Evolutionary conservation across 345 rosid species (phyloP).

Genomic region (Lepidium sativum): DNA sequence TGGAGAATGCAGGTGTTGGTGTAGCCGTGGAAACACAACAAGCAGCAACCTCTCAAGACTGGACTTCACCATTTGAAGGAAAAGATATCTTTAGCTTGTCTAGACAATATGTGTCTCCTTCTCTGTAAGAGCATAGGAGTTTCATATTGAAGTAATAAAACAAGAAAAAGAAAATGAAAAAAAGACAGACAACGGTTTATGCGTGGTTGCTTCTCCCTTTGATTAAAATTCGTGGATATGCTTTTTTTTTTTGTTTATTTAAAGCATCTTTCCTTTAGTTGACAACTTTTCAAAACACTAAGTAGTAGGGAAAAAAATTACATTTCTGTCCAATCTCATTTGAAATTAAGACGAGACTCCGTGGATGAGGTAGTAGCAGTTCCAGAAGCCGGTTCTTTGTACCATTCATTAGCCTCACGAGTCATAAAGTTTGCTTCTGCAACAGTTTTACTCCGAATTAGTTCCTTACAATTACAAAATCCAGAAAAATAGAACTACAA

Average conservation of each 20-base stretch:
- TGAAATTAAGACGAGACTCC: slow-evolving; percentile 19
- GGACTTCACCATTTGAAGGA: slow-evolving; percentile 92
- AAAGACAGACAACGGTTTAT: slow-evolving; percentile 30
- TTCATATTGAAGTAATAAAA: slow-evolving; percentile 32
- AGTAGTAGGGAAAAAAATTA: not conserved
- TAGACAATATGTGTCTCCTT: slow-evolving; percentile 75
- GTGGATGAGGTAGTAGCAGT: slow-evolving; percentile 23
- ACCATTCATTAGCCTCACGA: slow-evolving; percentile 76
- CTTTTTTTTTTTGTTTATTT: not conserved
- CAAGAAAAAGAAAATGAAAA: not conserved
- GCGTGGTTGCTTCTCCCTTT: slow-evolving; percentile 31
- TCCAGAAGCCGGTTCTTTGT: slow-evolving; percentile 54
- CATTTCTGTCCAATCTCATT: slow-evolving; percentile 15
- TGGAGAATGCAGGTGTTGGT: slow-evolving; percentile 33
- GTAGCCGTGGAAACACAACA: slow-evolving; percentile 34
- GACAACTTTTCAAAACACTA: not conserved
- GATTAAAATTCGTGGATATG: not conserved
- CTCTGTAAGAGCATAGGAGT: slow-evolving; percentile 47
- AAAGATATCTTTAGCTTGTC: slow-evolving; percentile 84
- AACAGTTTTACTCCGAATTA: not conserved
- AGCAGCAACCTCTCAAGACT: slow-evolving; percentile 45
- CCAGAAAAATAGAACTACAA: not conserved
- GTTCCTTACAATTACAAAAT: not conserved
- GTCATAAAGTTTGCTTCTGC: slow-evolving; percentile 85
- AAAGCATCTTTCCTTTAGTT: not conserved